Base-by-base conservation (phyloP, 345 rosid species). In the Sisymbrium irio region DNA sequence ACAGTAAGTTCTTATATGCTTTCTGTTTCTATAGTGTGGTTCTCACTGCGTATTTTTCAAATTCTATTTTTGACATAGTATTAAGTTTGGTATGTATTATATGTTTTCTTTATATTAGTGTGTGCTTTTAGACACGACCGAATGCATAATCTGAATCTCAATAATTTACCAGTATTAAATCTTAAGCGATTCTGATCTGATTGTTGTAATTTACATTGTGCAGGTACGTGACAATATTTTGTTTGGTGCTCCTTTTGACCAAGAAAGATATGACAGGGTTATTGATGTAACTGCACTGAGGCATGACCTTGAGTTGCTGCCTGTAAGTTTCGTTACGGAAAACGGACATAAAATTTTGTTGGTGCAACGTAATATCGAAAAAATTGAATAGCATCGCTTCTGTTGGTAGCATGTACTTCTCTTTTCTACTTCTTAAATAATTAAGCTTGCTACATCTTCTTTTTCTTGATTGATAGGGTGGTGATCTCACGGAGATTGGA, bases 401-500 rank as follows among this genome's bases (percentile, higher is more conserved):
- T 3, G 5, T 50, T 53, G 57, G 28, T n/a, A n/a, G 39, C 49
- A 37, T 19, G 19, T 22, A 62, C n/a, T 39, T 45, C n/a, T 44
- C 4, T 46, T 46, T 25, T 40, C 55, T 30, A 47, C 50, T 63
- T 63, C 53, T 69, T 45, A 18, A 7, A 60, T 62, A 44, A 40
- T 68, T 65, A 53, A 67, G 61, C 67, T 77, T 59, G 41, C 75
- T 66, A 47, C 67, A 6, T 63, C 35, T 54, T 75, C 47, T 44
- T 73, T 19, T 81, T 63, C 75, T 36, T 83, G 69, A 70, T 75
- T 81, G 57, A 36, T 71, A 95, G 99, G 99, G 99, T 27, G 98
- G 97, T 78, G 99, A 95, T 87, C 91, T 95, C 47, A 95, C 99
- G 4, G 99, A 95, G 94, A 95, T 95, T 81, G 99, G 99, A 76